These are phyloP conservation scores for Pythium chondricola DNA, from an alignment of 352 stramenopile species.

Conservation along the genomic window DNA sequence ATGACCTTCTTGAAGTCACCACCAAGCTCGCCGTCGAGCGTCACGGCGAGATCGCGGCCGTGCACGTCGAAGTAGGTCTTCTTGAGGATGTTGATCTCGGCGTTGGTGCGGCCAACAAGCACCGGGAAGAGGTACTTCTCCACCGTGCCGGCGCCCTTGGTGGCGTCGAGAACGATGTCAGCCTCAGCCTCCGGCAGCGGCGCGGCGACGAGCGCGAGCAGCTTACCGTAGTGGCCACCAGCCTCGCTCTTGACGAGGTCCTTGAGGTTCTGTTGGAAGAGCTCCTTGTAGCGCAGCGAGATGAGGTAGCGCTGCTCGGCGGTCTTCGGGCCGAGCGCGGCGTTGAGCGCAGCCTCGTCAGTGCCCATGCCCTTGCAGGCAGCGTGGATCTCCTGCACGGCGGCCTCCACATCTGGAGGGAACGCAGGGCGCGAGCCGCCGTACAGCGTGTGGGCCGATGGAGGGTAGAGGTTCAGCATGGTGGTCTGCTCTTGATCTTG, in stretches of 20 bases:
- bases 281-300: slow-evolving; percentile 52
- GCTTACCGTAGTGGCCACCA: slow-evolving; percentile 53
- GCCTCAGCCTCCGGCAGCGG: slow-evolving; percentile 63
- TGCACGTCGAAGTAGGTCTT: slow-evolving; percentile 69
- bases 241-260: slow-evolving; percentile 58
- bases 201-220: slow-evolving; percentile 46
- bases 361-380: slow-evolving; percentile 65
- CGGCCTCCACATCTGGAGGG: slow-evolving; percentile 37
- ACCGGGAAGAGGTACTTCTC: slow-evolving; percentile 70
- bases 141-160: slow-evolving; percentile 59
- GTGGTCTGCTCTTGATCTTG: slow-evolving; percentile 7
- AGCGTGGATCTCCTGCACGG: slow-evolving; percentile 47
- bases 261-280: slow-evolving; percentile 53
- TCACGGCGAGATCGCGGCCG: slow-evolving; percentile 49
- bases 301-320: slow-evolving; percentile 61
- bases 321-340: slow-evolving; percentile 47
- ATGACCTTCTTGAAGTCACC: slow-evolving; percentile 76
- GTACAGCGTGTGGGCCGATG: slow-evolving; percentile 55
- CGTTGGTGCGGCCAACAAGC: slow-evolving; percentile 59
- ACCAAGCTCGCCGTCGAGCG: slow-evolving; percentile 50
- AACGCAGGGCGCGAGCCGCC: slow-evolving; percentile 38
- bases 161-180: slow-evolving; percentile 51
- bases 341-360: slow-evolving; percentile 42
- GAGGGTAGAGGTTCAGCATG: slow-evolving; percentile 78
- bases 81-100: slow-evolving; percentile 73